Base-by-base conservation (phyloP, 1,139 yeast genomes). In the Kurtzmaniella quercitrusa region DNA sequence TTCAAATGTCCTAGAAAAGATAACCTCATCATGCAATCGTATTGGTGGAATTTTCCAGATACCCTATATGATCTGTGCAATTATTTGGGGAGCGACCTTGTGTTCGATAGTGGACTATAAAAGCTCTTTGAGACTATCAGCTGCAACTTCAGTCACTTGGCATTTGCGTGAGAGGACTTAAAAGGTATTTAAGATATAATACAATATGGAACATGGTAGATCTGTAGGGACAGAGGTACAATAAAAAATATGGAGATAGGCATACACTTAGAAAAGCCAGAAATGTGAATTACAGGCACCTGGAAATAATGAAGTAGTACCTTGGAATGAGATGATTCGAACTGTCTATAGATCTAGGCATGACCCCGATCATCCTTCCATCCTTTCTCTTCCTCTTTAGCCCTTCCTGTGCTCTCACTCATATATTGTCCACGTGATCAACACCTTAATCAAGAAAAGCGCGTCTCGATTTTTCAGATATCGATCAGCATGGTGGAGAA, bases 1-100 rank as follows among this genome's bases (percentile, higher is more conserved):
- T 90, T 93, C 60, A 54, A 60, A 27, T 93, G 98, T 55, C 98
- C 98, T 0, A 54, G 54, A 0, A 52, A 50, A 3, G 67, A 73
- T 39, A 56, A 59, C 0, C 57, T 74, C 2, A 63, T 79, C 18
- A 46, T 58, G 11, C 47, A 57, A 51, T 58, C 88, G 44, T 85
- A 85, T 57, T 76, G 63, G 50, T 73, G 77, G 66, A 73, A 65
- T 37, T 56, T 55, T 14, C 56, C 49, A 4, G 49, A 45, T 1
- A 48, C 44, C 3, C 65, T 66, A 37, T 54, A 58, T 52, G 60
- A 69, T 2, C 65, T 75, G 2, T 80, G 85, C 56, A 80, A 80
- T 52, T 70, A 62, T 48, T 73, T 78, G 31, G 82, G 31, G 12
- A 27, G 14, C 12, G 10, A 27, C 10, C 31, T 27, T 10, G 12